Evolutionary conservation across 208 protist species (phyloP).

Genomic region (Leishmania braziliensis): DNA sequence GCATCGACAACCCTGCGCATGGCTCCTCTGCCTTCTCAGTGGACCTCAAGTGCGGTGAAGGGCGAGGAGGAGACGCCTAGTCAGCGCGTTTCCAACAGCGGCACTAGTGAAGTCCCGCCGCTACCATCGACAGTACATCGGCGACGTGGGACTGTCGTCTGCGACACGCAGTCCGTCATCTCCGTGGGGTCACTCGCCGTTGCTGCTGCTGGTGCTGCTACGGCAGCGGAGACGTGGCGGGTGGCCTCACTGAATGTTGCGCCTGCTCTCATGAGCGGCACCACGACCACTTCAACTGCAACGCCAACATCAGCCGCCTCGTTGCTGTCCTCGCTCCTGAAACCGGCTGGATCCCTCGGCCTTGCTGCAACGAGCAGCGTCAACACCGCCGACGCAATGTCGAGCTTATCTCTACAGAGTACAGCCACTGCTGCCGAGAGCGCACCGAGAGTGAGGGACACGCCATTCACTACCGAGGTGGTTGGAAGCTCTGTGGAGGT

Average conservation of each 20-base stretch:
- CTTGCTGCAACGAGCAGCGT: background rate
- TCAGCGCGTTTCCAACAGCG: background rate
- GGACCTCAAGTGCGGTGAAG: background rate
- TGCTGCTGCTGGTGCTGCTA: background rate
- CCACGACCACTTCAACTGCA: background rate
- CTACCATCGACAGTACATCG: background rate
- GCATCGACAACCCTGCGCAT: background rate
- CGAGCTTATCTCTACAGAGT: background rate
- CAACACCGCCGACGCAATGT: background rate
- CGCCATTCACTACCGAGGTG: background rate
- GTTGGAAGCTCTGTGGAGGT: background rate
- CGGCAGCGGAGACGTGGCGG: background rate
- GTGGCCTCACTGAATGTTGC: background rate
- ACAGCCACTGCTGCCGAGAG: background rate
- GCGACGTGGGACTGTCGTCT: slow-evolving; percentile 19
- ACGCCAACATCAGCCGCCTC: background rate
- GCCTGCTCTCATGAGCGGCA: background rate
- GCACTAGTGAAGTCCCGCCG: background rate
- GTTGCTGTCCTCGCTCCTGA: slow-evolving; percentile 9
- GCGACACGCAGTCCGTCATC: background rate
- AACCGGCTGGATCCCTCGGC: slow-evolving; percentile 9
- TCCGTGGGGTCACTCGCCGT: background rate
- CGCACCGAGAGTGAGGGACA: background rate
- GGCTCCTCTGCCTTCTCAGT: background rate
- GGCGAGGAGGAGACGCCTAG: background rate